phyloP scores from a whole-genome alignment of 768 basidiomycete genomes.

The Porpolomopsis calyptriformis region DNA sequence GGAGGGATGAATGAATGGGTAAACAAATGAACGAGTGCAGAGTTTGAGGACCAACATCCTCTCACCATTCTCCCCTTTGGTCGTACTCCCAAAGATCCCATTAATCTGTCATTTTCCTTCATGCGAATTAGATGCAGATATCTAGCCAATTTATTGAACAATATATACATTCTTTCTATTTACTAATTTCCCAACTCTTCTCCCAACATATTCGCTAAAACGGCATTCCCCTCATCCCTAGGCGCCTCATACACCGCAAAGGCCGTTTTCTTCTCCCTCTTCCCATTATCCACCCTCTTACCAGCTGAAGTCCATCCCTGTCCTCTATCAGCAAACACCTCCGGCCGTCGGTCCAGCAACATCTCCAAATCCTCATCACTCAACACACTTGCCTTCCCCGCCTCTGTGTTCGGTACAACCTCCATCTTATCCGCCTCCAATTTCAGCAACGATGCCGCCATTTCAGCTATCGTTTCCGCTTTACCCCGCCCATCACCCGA shows the following conservation, averaged over 20 bases:
- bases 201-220: slow-evolving; percentile 59
- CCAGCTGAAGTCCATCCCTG: slow-evolving; percentile 61
- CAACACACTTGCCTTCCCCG: slow-evolving; percentile 62
- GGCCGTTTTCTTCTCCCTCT: slow-evolving; percentile 34
- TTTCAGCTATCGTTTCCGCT: slow-evolving; percentile 62
- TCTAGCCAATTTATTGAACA: too few species aligned
- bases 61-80: too few species aligned
- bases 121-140: too few species aligned
- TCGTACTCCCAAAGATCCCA: too few species aligned
- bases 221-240: slow-evolving; percentile 51
- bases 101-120: too few species aligned
- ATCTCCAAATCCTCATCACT: slow-evolving; percentile 72
- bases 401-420: slow-evolving; percentile 65
- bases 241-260: slow-evolving; percentile 75
- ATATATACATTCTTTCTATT: too few species aligned
- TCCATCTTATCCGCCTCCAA: slow-evolving; percentile 87
- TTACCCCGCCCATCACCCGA: slow-evolving; percentile 38
- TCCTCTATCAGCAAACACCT: slow-evolving; percentile 60
- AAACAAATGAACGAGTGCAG: too few species aligned
- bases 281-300: slow-evolving; percentile 10
- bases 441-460: slow-evolving; percentile 65
- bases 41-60: too few species aligned
- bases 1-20: too few species aligned
- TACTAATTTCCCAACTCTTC: too few species aligned
- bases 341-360: slow-evolving; percentile 68